phyloP scores from a whole-genome alignment of 2,329 filamentous ascomycete genomes.

The Thelonectria blattea region DNA sequence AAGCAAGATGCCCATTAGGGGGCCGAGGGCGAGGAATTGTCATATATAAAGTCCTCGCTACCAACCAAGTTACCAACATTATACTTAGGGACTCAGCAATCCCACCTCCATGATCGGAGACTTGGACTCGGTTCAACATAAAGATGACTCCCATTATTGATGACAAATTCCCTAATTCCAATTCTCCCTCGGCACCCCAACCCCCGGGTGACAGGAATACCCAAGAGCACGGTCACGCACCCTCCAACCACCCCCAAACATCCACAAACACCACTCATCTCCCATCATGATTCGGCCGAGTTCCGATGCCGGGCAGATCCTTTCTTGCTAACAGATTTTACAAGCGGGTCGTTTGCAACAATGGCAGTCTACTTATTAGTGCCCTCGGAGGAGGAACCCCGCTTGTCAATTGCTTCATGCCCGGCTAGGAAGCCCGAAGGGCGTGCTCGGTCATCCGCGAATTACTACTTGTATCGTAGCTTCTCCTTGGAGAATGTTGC shows the following conservation, averaged over 20 bases:
- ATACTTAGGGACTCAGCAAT: too few species aligned
- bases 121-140: too few species aligned
- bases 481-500: neutral
- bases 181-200: neutral
- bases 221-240: slow-evolving; percentile 4
- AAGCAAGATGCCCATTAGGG: too few species aligned
- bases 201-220: neutral
- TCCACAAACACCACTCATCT: neutral
- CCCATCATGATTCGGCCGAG: slow-evolving; percentile 7
- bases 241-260: slow-evolving; percentile 3
- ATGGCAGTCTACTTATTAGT: neutral
- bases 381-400: slow-evolving; percentile 14
- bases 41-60: too few species aligned
- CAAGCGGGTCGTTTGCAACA: neutral
- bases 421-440: slow-evolving; percentile 6
- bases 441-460: neutral
- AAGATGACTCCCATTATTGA: neutral
- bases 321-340: neutral
- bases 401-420: slow-evolving; percentile 8
- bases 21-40: too few species aligned
- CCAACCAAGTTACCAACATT: too few species aligned
- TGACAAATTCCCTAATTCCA: neutral
- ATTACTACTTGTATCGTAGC: slow-evolving; percentile 10
- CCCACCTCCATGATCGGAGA: too few species aligned
- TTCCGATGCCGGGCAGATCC: slow-evolving; percentile 19